phyloP scores from a whole-genome alignment of 257 asterid genomes.

The Salvia miltiorrhiza region DNA sequence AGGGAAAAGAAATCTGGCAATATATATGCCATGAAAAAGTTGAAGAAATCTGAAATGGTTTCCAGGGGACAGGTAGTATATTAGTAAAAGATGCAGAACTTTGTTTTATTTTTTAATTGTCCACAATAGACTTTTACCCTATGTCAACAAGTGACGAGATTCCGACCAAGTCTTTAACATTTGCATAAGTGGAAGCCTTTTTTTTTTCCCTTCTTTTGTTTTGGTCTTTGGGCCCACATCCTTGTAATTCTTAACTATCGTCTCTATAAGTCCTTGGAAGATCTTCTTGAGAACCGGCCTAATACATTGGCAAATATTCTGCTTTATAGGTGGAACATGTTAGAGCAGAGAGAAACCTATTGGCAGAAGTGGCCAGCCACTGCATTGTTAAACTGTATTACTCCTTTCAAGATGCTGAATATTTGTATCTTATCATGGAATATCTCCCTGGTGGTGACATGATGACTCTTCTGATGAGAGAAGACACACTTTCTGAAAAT shows the following conservation, averaged over 20 bases:
- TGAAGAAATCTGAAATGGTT: conserved; percentile 94
- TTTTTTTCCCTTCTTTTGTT: neutral
- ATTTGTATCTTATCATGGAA: conserved; percentile 92
- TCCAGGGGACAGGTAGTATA: conserved; percentile 81
- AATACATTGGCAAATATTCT: conserved; percentile 17
- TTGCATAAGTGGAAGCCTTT: neutral
- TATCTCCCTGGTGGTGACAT: conserved; percentile 98
- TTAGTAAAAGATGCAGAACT: conserved; percentile 12
- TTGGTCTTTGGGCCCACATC: neutral
- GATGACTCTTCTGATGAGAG: conserved; percentile 97
- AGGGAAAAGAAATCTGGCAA: conserved; percentile 85
- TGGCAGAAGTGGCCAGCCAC: conserved; percentile 98
- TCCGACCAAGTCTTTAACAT: neutral
- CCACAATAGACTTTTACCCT: neutral
- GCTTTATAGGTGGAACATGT: conserved; percentile 84
- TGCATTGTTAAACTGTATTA: conserved; percentile 84
- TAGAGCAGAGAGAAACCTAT: conserved; percentile 88
- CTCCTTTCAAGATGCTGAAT: conserved; percentile 94
- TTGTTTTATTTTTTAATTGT: neutral
- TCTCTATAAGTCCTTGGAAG: neutral
- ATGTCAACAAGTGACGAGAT: neutral
- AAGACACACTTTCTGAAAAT: conserved; percentile 75
- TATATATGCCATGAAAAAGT: conserved; percentile 90
- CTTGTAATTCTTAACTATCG: neutral
- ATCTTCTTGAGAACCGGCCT: conserved; percentile 13